A percentile compares a stretch with the other conserved stretches of the same genome.
phyloP scores from a whole-genome alignment of 1,284 basidiomycete genomes.

The Leccinum glutinopallens region DNA sequence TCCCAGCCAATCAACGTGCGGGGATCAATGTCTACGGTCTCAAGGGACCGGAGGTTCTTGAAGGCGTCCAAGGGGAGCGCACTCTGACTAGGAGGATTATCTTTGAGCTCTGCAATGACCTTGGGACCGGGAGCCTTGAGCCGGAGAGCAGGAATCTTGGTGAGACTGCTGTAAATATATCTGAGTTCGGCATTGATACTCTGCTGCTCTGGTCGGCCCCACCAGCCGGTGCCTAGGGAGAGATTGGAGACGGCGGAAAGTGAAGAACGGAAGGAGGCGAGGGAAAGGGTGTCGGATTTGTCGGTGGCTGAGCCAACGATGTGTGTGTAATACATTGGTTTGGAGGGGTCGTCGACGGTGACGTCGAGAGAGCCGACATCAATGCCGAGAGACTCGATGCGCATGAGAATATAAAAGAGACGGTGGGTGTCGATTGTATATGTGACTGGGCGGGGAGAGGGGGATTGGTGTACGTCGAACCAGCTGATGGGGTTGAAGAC shows the following conservation, averaged over 20 bases:
- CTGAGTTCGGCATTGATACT: conserved; percentile 75
- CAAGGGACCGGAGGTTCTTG: conserved; percentile 78
- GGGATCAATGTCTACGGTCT: conserved; percentile 82
- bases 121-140: conserved; percentile 61
- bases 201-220: conserved; percentile 58
- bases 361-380: conserved; percentile 83
- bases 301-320: conserved; percentile 52
- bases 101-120: conserved; percentile 68
- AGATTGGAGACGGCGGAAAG: conserved; percentile 76
- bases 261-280: conserved; percentile 79
- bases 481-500: conserved; percentile 65
- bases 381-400: conserved; percentile 78
- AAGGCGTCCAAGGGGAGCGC: conserved; percentile 83
- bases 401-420: conserved; percentile 86
- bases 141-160: conserved; percentile 80
- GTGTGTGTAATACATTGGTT: conserved; percentile 74
- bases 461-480: conserved; percentile 45
- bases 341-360: conserved; percentile 65
- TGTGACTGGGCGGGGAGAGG: conserved; percentile 55
- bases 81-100: conserved; percentile 73
- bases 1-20: conserved; percentile 87
- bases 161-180: conserved; percentile 86
- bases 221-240: conserved; percentile 73
- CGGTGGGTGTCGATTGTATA: conserved; percentile 80
- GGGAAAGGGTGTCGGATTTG: conserved; percentile 75